Base-by-base conservation (phyloP, 2,329 filamentous ascomycete genomes). In the Cladophialophora yegresii region DNA sequence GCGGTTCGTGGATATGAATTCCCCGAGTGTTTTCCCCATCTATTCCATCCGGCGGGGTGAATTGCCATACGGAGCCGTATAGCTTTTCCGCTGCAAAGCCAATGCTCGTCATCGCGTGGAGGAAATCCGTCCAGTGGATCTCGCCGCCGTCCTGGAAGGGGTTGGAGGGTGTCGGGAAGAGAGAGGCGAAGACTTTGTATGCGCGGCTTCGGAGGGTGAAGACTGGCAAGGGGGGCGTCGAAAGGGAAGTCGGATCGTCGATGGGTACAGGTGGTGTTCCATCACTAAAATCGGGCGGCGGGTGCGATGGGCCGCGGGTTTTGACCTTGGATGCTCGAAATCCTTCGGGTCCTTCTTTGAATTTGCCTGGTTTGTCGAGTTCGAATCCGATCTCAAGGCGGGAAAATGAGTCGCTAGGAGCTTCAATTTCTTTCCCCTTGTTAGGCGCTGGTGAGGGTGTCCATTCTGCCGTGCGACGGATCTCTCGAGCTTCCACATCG, bases 1-100 rank as follows among this genome's bases (percentile, higher is more conserved):
- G 85, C 2, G 85, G 85, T 70, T 87, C 84, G 66, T 88, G 84
- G 65, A 87, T 85, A 60, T 85, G 82, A 33, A 88, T 87, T 26
- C 78, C 80, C 3, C 80, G 73, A 45, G 45, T 40, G 30, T 51
- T 51, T 13, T 43, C 47, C n/a, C 80, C 76, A 58, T 81, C 77
- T 23, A 79, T 64, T 54, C 58, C 58, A 2, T 68, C 69, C 4
- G 71, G 71, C 3, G 81, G 82, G 13, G 75, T 77, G 65, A 88
- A 88, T 10, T 86, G 82, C 86, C 86, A 88, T 0, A 82, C 82
- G 0, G 83, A 87, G 0, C 85, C 84, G 64, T 86, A 85, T 0
- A 87, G 76, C 73, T 88, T 87, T 73, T 85, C 75, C 0, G 79
- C 78, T 0, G 70, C 64, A 59, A 88, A 86, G 0, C 84, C 85